phyloP scores from a whole-genome alignment of 2,329 filamentous ascomycete genomes.

The Microcyclospora tardicrescens region DNA sequence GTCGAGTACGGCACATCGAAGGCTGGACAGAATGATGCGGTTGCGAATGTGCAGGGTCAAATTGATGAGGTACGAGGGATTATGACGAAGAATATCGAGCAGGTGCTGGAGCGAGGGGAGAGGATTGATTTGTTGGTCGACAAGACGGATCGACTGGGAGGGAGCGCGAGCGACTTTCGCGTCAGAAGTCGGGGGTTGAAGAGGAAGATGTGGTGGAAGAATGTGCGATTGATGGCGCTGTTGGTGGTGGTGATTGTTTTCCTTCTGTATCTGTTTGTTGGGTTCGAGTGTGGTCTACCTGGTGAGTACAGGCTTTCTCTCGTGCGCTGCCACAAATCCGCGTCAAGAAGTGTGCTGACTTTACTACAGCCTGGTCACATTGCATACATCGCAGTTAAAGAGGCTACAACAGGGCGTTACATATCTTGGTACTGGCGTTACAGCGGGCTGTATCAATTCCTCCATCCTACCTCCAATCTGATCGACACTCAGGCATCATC shows the following conservation, averaged over 20 bases:
- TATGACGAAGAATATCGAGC: slow-evolving; percentile 92
- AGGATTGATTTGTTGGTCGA: slow-evolving; percentile 87
- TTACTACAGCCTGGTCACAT: no score
- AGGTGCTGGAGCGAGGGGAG: slow-evolving; percentile 77
- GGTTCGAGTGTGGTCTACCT: slow-evolving; percentile 59
- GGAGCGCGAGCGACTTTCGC: slow-evolving; percentile 78
- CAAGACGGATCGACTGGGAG: slow-evolving; percentile 86
- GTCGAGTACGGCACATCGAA: slow-evolving; percentile 70
- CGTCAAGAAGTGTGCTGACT: no score
- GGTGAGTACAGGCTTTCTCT: slow-evolving; percentile 24
- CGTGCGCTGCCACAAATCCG: no score
- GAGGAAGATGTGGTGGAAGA: slow-evolving; percentile 99
- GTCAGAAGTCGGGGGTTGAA: slow-evolving; percentile 75
- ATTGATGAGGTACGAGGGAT: slow-evolving; percentile 86
- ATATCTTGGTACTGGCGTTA: no score
- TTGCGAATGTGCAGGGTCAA: slow-evolving; percentile 70
- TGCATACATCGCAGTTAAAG: no score
- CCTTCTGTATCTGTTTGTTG: slow-evolving; percentile 57
- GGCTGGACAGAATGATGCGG: slow-evolving; percentile 64
- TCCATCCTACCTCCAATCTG: no score
- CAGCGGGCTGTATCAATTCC: no score
- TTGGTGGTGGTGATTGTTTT: slow-evolving; percentile 59
- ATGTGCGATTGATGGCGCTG: slow-evolving; percentile 83
- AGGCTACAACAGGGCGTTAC: no score
- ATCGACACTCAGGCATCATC: slow-evolving; percentile 10